These are phyloP conservation scores for Cladosporium sp. DNA, from an alignment of 2,329 filamentous ascomycete species.

Conservation along the genomic window DNA sequence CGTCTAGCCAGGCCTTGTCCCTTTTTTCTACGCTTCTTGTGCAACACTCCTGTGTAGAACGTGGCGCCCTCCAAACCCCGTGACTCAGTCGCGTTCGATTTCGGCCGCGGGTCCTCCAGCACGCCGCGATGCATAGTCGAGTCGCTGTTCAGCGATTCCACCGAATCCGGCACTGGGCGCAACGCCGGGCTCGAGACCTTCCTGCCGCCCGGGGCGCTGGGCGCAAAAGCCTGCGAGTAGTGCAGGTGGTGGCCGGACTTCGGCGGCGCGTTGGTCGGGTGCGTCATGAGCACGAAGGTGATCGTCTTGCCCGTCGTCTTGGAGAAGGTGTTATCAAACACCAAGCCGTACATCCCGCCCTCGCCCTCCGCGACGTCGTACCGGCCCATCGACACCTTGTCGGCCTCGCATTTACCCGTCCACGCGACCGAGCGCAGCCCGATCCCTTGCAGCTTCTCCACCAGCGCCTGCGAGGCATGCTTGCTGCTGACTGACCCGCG, in stretches of 20 bases:
- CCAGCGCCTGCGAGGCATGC: conserved; percentile 53
- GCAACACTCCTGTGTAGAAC: conserved; percentile 76
- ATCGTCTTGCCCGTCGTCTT: conserved; percentile 92
- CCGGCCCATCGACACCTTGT: conserved; percentile 87
- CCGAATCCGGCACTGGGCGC: conserved; percentile 41
- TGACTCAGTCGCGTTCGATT: conserved; percentile 29
- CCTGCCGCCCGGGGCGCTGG: conserved; percentile 32
- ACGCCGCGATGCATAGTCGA: conserved; percentile 23
- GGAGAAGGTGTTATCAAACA: conserved; percentile 98
- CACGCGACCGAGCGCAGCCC: conserved; percentile 63
- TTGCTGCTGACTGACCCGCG: conserved; percentile 36
- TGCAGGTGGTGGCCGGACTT: conserved; percentile 67
- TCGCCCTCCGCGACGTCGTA: conserved; percentile 70
- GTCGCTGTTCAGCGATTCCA: conserved; percentile 43
- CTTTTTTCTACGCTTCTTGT: conserved; percentile 87
- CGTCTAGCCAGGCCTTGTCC: conserved; percentile 88
- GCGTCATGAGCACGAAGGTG: conserved; percentile 89
- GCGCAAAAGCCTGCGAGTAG: conserved; percentile 50
- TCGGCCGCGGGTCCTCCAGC: conserved; percentile 35
- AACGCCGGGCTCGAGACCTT: conserved; percentile 36
- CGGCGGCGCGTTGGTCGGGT: conserved; percentile 74
- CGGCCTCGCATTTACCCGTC: conserved; percentile 92
- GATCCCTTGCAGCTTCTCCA: conserved; percentile 57
- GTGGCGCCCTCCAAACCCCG: conserved; percentile 36
- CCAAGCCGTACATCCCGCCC: conserved; percentile 89